Base-by-base conservation (phyloP, 805 yeast genomes). In the Saccharomycopsis fermentans region DNA sequence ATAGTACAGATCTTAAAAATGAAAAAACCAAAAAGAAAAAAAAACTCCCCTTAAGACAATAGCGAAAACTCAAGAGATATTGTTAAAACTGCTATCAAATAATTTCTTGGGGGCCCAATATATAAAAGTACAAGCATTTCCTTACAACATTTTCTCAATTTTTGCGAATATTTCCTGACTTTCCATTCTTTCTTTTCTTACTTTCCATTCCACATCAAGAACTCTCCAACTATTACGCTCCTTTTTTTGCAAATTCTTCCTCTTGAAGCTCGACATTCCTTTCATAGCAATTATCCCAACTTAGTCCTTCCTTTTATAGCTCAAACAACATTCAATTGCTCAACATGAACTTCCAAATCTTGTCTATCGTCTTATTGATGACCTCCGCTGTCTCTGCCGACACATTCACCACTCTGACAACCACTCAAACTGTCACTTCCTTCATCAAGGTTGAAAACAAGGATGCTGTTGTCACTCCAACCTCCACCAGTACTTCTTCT, bases 181-280 rank as follows among this genome's bases (percentile, higher is more conserved):
- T 32, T 14, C 12, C 12, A 8, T 32, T 32, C 35, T 32, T 32
- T 14, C 9, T 32, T 32, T 32, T 11, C 12, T 21, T 21, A 6
- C 14, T 43, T 19, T 9, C 2, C 11, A 11, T 43, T 21, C 12
- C 29, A 11, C 4, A 24, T 9, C 24, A n/a, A n/a, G n/a, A n/a
- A n/a, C n/a, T n/a, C n/a, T n/a, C 50, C 50, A 40, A 43, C 50
- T 43, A 19, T n/a, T 43, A 43, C 50, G 26, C 29, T 43, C 50
- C 50, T 27, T 24, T 43, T 43, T 43, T 43, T 21, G 29, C 50
- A 19, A 21, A 21, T 21, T 8, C 50, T 21, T 43, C 6, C 4
- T 16, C 43, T 43, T 8, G 50, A 43, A 21, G 24, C 24, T 43
- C 24, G 6, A 9, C 26, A 11, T 21, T 43, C 50, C 12, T 9